Base-by-base conservation (phyloP, 2,329 filamentous ascomycete species). In the Fusarium ambrosium region DNA sequence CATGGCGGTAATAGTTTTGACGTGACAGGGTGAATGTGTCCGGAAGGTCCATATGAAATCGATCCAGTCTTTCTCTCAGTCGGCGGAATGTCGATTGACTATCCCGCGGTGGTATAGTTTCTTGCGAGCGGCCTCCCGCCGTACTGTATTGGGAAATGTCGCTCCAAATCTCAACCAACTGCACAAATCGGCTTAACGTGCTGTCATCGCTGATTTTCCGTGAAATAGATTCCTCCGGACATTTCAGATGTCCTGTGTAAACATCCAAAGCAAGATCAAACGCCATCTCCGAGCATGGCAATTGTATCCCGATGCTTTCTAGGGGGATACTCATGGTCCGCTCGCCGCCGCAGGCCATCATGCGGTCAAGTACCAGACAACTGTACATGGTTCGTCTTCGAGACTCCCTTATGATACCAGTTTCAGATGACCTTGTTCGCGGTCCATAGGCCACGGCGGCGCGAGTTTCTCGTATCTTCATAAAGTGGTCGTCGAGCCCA, bases 371-470 rank as follows among this genome's bases (percentile, higher is more conserved):
- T 62, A 94, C 91, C 68, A 93, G 91, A 77, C 92, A 94, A 75
- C 92, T 93, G 85, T 92, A 94, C 85, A 94, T 93, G 1, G 92
- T 94, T 8, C 93, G 88, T 29, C 93, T 86, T 69, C 88, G 86
- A 14, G 92, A 88, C 80, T 95, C 93, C 67, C 89, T 90, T 39
- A 88, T 84, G 24, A 92, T 88, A 80, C 82, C 68, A 29, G 71
- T 39, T 18, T 82, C 80, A 3, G 70, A 65, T 11, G 76, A 72
- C 14, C 62, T 66, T 34, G 59, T 72, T 18, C 55, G 55, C 20
- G 61, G 32, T 55, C 62, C 51, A 16, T 34, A 9, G 43, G 60
- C 27, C 55, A 65, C 13, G 18, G 36, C 27, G 7, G 48, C 18
- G 14, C 22, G 39, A 34, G 20, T 58, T 20, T 37, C 27, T 32